phyloP scores from a whole-genome alignment of 2,329 filamentous ascomycete genomes.

The Trichoderma gracile region DNA sequence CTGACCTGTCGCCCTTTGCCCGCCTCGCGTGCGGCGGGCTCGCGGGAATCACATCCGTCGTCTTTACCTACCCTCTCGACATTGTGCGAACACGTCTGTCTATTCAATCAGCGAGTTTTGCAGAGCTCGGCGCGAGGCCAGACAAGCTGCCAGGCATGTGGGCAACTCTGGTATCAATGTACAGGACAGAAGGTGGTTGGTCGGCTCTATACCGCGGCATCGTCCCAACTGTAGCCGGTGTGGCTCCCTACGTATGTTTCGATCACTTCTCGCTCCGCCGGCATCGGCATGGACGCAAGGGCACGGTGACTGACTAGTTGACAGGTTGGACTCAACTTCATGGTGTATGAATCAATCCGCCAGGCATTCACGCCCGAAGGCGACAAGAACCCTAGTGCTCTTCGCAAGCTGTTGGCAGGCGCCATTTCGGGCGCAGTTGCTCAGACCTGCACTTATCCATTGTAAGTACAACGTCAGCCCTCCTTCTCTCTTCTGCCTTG shows the following conservation, averaged over 20 bases:
- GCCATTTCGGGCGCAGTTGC: conserved; percentile 95
- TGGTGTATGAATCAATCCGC: conserved; percentile 92
- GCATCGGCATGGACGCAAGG: background rate
- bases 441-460: conserved; percentile 97
- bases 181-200: conserved; percentile 84
- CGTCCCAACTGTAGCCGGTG: conserved; percentile 87
- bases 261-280: background rate
- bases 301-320: background rate
- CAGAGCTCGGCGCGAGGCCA: conserved; percentile 65
- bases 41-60: conserved; percentile 93
- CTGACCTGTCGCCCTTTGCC: conserved; percentile 69
- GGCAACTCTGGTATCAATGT: conserved; percentile 78
- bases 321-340: conserved; percentile 93
- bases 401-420: conserved; percentile 83
- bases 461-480: conserved; percentile 58
- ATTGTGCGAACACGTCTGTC: conserved; percentile 95
- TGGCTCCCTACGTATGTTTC: conserved; percentile 74
- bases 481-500: too few relatives aligned
- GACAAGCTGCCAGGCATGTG: conserved; percentile 88
- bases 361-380: conserved; percentile 84
- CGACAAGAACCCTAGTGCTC: conserved; percentile 75
- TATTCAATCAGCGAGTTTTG: conserved; percentile 97
- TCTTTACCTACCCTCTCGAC: conserved; percentile 92
- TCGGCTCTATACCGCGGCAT: conserved; percentile 91
- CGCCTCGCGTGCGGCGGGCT: conserved; percentile 87